These are phyloP conservation scores for Setaria viridis DNA, from an alignment of 202 grass and related monocot genomes.

Conservation along the genomic window DNA sequence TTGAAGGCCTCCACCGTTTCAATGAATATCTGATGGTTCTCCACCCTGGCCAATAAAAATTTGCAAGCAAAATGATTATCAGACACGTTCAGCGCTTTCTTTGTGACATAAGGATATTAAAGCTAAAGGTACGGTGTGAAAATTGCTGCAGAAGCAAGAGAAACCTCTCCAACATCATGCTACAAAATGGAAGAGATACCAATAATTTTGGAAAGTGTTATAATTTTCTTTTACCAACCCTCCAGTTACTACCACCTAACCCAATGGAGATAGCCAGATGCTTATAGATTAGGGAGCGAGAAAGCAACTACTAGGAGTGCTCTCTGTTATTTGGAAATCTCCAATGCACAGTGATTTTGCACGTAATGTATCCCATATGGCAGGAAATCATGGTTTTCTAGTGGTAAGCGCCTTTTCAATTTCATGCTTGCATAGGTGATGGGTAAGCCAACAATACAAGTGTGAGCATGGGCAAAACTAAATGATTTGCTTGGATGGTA, in stretches of 20 bases:
- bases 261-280: neutral
- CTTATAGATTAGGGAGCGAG: neutral
- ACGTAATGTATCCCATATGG: neutral
- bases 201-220: neutral
- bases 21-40: conserved; percentile 53
- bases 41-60: conserved; percentile 48
- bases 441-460: neutral
- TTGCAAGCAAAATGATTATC: conserved; percentile 17
- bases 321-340: neutral
- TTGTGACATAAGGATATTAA: neutral
- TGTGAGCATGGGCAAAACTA: neutral
- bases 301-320: neutral
- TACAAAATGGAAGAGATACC: neutral
- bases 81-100: neutral
- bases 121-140: neutral
- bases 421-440: neutral
- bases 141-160: neutral
- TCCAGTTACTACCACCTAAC: neutral
- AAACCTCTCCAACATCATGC: neutral
- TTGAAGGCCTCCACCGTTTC: conserved; percentile 18
- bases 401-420: neutral
- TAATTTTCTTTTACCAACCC: neutral
- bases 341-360: neutral
- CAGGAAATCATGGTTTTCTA: neutral
- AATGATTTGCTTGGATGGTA: neutral